Evolutionary conservation across 768 basidiomycete genomes (phyloP), one percentile per base, ranked within the genome.

Genomic region (Xerocomellus dryophilus): DNA sequence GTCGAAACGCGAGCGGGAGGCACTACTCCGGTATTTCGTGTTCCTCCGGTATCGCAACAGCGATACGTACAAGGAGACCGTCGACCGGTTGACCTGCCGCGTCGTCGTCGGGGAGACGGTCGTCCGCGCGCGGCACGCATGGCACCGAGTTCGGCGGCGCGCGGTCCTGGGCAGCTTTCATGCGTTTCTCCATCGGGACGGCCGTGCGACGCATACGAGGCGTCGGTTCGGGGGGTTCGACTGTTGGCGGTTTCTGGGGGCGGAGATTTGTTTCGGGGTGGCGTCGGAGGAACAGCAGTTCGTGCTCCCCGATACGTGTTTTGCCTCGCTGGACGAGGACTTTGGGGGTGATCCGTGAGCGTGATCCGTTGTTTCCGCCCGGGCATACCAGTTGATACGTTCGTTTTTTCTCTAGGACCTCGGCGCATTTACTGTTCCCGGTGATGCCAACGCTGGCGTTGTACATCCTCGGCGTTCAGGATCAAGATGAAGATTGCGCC

Each of bases 11-110:
- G 57, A 57, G 27, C 65, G 76, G 14, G 74, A 77, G 36, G 63
- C 63, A n/a, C 56, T 84, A 2, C 72, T 78, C 10, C 77, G 75
- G 54, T 84, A 78, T 61, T 74, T 83, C 41, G 69, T 77, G 11
- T 83, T 84, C 57, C 67, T 84, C 0, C 76, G 82, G n/a, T 84
- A 81, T 56, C 72, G 83, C 14, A 84, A 84, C 54, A 77, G 80
- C 58, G 65, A 69, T 9, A 73, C 73, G 12, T 84, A 82, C 57
- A 59, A 64, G 21, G 63, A 75, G 42, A 74, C 74, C 11, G 65
- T 81, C 29, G 55, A 43, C 0, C 54, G 61, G 6, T 56, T 69
- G 21, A 71, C 71, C 8, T 58, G 56, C 2, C 60, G 63, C 5
- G 57, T 65, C 45, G 54, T 61, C 40, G 59, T 65, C 8, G 68